Evolutionary conservation across 208 protist genomes (phyloP).

Genomic region (Trypanosoma cruzi): DNA sequence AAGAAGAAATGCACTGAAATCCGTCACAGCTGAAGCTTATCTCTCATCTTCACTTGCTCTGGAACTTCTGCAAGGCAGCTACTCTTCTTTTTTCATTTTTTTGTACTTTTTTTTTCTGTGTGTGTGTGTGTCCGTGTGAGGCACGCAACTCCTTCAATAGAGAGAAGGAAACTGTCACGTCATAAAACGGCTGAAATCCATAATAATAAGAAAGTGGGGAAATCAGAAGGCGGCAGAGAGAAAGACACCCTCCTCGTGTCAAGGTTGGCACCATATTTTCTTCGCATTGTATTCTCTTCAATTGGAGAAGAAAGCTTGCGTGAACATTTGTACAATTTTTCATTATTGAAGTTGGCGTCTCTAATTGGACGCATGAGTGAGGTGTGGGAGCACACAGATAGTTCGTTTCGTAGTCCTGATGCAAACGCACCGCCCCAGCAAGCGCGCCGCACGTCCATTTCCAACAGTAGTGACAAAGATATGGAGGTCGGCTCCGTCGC

Average conservation of each 20-base stretch:
- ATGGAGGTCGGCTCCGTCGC: background rate
- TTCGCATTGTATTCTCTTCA: no score
- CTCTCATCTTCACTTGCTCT: background rate
- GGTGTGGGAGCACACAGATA: background rate
- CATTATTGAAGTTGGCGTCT: background rate
- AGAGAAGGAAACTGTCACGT: background rate
- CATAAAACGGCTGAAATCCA: background rate
- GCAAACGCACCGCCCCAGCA: background rate
- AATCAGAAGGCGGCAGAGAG: background rate
- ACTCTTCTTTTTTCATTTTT: background rate
- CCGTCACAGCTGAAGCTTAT: background rate
- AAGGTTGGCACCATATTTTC: no score
- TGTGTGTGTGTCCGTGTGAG: background rate
- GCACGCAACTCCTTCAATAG: background rate
- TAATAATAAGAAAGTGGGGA: background rate
- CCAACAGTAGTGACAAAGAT: background rate
- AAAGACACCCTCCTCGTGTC: no score
- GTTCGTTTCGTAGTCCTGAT: background rate
- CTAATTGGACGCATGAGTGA: slow-evolving; percentile 1
- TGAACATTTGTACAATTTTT: background rate
- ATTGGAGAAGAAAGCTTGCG: background rate
- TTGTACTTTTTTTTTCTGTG: background rate
- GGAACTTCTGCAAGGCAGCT: background rate
- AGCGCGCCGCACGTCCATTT: background rate
- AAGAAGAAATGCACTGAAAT: background rate